These are phyloP conservation scores for Gonium pectorale DNA, from an alignment of 139 green algal genomes.

Conservation along the genomic window DNA sequence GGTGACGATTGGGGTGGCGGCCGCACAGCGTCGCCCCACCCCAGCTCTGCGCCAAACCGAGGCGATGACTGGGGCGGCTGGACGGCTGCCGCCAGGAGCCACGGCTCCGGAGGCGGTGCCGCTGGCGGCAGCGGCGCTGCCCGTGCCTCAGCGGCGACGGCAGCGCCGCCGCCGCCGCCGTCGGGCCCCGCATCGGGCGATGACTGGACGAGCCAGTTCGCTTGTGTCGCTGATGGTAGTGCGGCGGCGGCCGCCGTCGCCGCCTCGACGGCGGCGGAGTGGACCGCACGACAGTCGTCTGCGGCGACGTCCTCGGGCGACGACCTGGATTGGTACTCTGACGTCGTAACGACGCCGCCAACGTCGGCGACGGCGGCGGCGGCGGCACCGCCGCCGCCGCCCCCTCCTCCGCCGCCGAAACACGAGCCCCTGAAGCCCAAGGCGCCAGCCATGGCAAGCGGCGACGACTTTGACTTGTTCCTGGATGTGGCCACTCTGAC, in stretches of 20 bases:
- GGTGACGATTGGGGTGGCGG: no score
- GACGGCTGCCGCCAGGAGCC: background rate
- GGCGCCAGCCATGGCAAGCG: background rate
- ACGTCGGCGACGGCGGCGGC: background rate
- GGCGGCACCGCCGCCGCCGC: background rate
- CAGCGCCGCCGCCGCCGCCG: background rate
- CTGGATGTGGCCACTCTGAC: background rate
- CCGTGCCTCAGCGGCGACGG: background rate
- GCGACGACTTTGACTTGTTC: background rate
- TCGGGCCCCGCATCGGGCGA: background rate
- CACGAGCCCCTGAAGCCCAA: background rate
- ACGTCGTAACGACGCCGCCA: background rate
- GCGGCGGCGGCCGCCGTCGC: background rate
- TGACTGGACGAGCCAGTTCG: constrained; percentile 3
- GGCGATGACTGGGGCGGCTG: constrained; percentile 42
- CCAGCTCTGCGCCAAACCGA: no score
- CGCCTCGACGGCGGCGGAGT: background rate
- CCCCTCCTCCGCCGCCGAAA: background rate
- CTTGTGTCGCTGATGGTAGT: no score
- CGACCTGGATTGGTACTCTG: constrained; percentile 22
- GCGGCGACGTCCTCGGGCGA: constrained; percentile 18
- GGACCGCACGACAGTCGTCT: background rate
- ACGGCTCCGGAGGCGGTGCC: background rate
- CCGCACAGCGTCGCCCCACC: no score
- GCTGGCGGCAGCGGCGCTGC: no score